Evolutionary conservation across 306 rosid genomes (phyloP).

Genomic region (Prunus davidiana): DNA sequence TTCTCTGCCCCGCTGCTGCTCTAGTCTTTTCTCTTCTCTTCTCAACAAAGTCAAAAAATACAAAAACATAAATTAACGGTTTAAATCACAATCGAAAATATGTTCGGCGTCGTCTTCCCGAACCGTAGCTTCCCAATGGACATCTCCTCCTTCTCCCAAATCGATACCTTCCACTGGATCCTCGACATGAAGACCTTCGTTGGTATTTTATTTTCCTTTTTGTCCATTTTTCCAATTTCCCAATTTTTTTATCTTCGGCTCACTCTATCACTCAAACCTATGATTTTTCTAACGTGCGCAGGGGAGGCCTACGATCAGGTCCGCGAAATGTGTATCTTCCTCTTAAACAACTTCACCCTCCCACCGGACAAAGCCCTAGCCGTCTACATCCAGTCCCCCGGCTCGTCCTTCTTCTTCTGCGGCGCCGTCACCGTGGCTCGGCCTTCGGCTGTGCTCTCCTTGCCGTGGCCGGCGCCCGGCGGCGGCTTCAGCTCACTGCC

Average conservation of each 20-base stretch:
- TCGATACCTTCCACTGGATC: slow-evolving; percentile 88
- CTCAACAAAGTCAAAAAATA: too few species aligned
- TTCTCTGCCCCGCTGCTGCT: neutral
- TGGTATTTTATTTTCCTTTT: slow-evolving; percentile 32
- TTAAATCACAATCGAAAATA: slow-evolving; percentile 11
- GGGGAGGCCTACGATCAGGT: slow-evolving; percentile 82
- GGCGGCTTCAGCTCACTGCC: slow-evolving; percentile 57
- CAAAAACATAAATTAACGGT: neutral
- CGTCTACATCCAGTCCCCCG: slow-evolving; percentile 85
- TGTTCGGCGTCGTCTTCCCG: slow-evolving; percentile 95
- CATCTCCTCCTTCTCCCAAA: slow-evolving; percentile 81
- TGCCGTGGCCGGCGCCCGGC: slow-evolving; percentile 81
- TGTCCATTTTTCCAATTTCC: neutral
- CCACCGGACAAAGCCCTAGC: slow-evolving; percentile 92
- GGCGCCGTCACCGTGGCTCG: slow-evolving; percentile 76
- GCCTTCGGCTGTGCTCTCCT: slow-evolving; percentile 71
- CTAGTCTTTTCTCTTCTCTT: neutral
- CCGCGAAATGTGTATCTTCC: slow-evolving; percentile 78
- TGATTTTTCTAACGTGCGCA: slow-evolving; percentile 29
- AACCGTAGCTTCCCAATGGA: slow-evolving; percentile 93
- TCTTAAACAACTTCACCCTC: slow-evolving; percentile 70
- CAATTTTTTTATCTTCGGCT: neutral
- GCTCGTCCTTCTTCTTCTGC: slow-evolving; percentile 70
- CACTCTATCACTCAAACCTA: neutral
- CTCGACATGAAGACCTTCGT: slow-evolving; percentile 91